Evolutionary conservation across 176 grass and related monocot genomes (phyloP).

Genomic region (Zizania latifolia): DNA sequence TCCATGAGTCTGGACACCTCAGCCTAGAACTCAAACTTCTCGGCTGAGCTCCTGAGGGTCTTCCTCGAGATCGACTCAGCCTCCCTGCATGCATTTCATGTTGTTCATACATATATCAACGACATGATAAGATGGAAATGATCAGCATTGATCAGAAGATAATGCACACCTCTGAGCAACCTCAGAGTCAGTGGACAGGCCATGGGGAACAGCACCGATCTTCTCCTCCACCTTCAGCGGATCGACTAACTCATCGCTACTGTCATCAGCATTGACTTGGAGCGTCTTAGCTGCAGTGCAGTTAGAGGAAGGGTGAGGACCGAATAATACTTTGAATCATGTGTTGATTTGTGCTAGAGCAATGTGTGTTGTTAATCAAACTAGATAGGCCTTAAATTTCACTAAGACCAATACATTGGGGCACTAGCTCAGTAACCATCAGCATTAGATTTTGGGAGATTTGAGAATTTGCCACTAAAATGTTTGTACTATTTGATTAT

Average conservation of each 20-base stretch:
- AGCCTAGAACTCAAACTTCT: slow-evolving; percentile 99
- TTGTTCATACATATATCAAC: not conserved
- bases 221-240: slow-evolving; percentile 91
- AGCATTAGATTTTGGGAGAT: no score
- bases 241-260: slow-evolving; percentile 59
- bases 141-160: not conserved
- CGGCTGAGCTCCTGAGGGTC: slow-evolving; percentile 62
- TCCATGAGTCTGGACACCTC: slow-evolving; percentile 99
- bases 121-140: not conserved
- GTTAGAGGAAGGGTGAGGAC: not conserved
- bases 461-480: no score
- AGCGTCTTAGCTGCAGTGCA: slow-evolving; percentile 61
- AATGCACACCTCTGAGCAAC: slow-evolving; percentile 53
- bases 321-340: not conserved
- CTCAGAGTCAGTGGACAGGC: slow-evolving; percentile 83
- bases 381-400: not conserved
- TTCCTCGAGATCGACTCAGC: slow-evolving; percentile 92
- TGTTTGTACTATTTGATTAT: no score
- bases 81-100: slow-evolving; percentile 41
- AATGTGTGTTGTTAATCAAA: not conserved
- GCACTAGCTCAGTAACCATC: not conserved
- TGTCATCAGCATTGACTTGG: slow-evolving; percentile 89
- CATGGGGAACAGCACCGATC: slow-evolving; percentile 69
- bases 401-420: not conserved
- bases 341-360: not conserved